Conservation (phyloP, 345 rosid genomes). For the Hypericum androsaemum region DNA sequence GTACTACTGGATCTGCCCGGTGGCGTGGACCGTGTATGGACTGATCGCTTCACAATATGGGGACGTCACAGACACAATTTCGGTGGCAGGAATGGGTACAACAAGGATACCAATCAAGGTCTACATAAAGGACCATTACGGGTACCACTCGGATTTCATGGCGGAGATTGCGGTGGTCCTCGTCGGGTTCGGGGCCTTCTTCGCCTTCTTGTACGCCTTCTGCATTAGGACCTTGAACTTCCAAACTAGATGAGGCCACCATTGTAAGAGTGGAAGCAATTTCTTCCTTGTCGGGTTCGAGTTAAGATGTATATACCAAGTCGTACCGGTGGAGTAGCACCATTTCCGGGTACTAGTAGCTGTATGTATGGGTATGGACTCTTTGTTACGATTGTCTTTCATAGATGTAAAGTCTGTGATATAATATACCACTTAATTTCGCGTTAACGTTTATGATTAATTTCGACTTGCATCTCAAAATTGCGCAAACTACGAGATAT, state of each 20-base stretch:
- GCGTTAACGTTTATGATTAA: too few relatives aligned
- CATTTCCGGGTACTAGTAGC: too few relatives aligned
- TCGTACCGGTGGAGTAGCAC: too few relatives aligned
- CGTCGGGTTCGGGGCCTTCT: slow-evolving; percentile 51
- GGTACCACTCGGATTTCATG: slow-evolving; percentile 58
- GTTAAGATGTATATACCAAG: too few relatives aligned
- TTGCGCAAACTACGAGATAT: too few relatives aligned
- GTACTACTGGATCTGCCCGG: slow-evolving; percentile 91
- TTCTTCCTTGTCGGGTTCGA: too few relatives aligned
- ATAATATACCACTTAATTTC: too few relatives aligned
- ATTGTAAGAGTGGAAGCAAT: too few relatives aligned
- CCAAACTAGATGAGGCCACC: slow-evolving; percentile 35
- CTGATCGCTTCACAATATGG: slow-evolving; percentile 56
- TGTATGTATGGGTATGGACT: too few relatives aligned
- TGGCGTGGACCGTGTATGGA: slow-evolving; percentile 66
- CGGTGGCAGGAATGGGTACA: slow-evolving; percentile 28
- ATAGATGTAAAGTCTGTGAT: too few relatives aligned
- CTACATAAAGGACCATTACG: slow-evolving; percentile 44
- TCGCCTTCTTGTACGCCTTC: slow-evolving; percentile 60
- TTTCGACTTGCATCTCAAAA: too few relatives aligned
- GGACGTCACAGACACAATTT: slow-evolving; percentile 33
- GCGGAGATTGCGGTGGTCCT: slow-evolving; percentile 50
- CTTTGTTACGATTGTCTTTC: too few relatives aligned
- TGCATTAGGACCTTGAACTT: slow-evolving; percentile 69
- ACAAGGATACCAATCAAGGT: slow-evolving; percentile 31